Base-by-base conservation (phyloP, 441 rosid species). In the Lepidium campestre region DNA sequence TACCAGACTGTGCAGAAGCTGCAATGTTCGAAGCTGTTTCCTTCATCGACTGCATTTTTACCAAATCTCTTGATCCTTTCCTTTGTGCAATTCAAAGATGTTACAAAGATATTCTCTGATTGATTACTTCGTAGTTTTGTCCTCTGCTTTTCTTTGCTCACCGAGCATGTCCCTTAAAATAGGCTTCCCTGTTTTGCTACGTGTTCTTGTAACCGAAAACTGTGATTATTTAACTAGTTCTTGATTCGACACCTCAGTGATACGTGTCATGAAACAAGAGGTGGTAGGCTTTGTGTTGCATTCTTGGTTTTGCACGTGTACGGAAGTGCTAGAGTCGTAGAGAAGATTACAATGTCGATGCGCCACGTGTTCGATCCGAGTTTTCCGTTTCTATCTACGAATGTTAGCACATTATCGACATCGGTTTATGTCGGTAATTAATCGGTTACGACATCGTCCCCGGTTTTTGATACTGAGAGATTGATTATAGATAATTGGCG, bases 1-100 rank as follows among this genome's bases (percentile, higher is more conserved):
- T 60, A 57, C 85, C 91, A 56, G 91, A 71, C 67, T 69, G 81
- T 8, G 97, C 87, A 5, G 95, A 82, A 73, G 95, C 93, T 20
- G 82, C 87, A 5, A 70, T 46, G 71, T 90, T 85, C 18, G 90
- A 72, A n/a, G 83, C 92, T 25, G 82, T 58, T 77, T 86, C 90
- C 73, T 79, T 90, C 57, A 62, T 48, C 0, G 87, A 56, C 80
- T 84, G 78, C 96, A 87, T 88, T 50, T 72, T 81, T 19, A 2
- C 39, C 13, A 2, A 58, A 50, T 6, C 20, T 42, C 7, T 34
- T 1, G 7, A 6, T 13, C 4, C 49, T 10, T 23, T 39, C 13
- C 14, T 55, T 11, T 0, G 2, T 59, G n/a, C 29, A 15, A 27
- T 44, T 52, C 19, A 44, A 66, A 58, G 62, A 29, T 18, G 65